These are phyloP conservation scores for Mycena amicta DNA, from an alignment of 768 basidiomycete genomes.

Conservation along the genomic window DNA sequence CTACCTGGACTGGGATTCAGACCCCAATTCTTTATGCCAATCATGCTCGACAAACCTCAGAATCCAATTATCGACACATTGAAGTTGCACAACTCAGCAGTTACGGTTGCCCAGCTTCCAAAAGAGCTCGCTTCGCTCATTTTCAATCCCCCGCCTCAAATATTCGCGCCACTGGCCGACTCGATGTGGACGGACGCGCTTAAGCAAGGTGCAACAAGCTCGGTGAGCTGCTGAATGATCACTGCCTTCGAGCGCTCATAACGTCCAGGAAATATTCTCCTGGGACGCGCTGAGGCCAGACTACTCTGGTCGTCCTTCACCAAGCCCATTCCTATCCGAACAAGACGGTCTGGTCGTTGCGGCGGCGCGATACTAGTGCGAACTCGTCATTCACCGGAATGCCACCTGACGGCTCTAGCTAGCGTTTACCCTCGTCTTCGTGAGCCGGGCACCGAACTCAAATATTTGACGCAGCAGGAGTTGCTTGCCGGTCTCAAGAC, in stretches of 20 bases:
- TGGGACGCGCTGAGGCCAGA: conserved; percentile 61
- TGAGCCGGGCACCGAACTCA: conserved; percentile 38
- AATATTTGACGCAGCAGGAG: conserved; percentile 49
- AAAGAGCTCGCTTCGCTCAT: conserved; percentile 33
- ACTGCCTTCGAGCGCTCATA: conserved; percentile 3
- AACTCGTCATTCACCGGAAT: conserved; percentile 3
- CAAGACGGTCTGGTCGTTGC: conserved; percentile 56
- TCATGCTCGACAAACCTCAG: conserved; percentile 71
- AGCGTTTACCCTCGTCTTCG: conserved; percentile 55
- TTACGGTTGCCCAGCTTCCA: conserved; percentile 26
- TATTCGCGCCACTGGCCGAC: conserved; percentile 4
- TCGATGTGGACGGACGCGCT: conserved; percentile 18
- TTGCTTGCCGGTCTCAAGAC: conserved; percentile 56
- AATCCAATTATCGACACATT: conserved; percentile 74
- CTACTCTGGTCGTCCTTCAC: conserved; percentile 31
- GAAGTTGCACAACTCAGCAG: conserved; percentile 26
- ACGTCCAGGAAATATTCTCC: conserved; percentile 50
- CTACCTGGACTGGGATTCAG: conserved; percentile 44
- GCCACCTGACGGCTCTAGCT: conserved; percentile 9
- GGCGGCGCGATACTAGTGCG: conserved; percentile 64
- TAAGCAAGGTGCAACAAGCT: conserved; percentile 5
- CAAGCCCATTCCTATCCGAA: conserved; percentile 69
- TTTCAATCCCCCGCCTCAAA: neutral
- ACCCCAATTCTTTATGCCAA: conserved; percentile 62
- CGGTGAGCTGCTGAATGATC: conserved; percentile 1